Evolutionary conservation across 148 eudicot species (phyloP).

Genomic region (Chenopodium berlandieri): DNA sequence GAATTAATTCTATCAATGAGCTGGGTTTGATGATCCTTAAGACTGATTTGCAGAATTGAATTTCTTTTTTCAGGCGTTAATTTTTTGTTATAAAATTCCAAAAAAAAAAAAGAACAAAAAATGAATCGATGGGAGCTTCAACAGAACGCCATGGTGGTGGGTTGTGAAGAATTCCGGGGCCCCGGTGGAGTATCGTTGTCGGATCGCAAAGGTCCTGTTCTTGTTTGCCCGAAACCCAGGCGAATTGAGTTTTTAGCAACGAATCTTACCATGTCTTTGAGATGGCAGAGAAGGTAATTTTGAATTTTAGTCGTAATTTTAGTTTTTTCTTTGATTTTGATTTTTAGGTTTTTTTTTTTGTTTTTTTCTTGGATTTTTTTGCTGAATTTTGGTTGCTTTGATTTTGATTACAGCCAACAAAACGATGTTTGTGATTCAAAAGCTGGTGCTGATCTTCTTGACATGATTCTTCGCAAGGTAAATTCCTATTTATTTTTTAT

Average conservation of each 20-base stretch:
- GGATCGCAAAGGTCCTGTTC: constrained; percentile 20
- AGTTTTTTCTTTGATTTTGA: background rate
- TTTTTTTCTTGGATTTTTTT: background rate
- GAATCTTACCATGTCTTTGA: constrained; percentile 31
- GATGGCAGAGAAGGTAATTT: constrained; percentile 39
- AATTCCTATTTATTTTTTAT: background rate
- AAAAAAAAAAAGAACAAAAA: constrained; percentile 3
- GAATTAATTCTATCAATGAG: background rate
- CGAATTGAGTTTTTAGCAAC: constrained; percentile 35
- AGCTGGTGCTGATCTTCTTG: constrained; percentile 49
- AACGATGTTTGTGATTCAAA: constrained; percentile 31
- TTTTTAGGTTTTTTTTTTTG: background rate
- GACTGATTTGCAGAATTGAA: background rate
- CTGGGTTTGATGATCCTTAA: background rate
- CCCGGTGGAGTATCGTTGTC: constrained; percentile 18
- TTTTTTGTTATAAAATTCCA: background rate
- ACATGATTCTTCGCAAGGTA: constrained; percentile 54
- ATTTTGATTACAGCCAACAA: constrained; percentile 24
- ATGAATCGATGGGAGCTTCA: constrained; percentile 38
- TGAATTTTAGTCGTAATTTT: background rate
- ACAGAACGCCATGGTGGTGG: constrained; percentile 26
- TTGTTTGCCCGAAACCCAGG: constrained; percentile 43
- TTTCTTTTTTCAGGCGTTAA: constrained; percentile 20
- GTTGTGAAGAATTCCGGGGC: constrained; percentile 31
- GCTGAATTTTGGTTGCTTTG: background rate